Base-by-base conservation (phyloP, 2,329 filamentous ascomycete species). In the Stemphylium lycopersici region DNA sequence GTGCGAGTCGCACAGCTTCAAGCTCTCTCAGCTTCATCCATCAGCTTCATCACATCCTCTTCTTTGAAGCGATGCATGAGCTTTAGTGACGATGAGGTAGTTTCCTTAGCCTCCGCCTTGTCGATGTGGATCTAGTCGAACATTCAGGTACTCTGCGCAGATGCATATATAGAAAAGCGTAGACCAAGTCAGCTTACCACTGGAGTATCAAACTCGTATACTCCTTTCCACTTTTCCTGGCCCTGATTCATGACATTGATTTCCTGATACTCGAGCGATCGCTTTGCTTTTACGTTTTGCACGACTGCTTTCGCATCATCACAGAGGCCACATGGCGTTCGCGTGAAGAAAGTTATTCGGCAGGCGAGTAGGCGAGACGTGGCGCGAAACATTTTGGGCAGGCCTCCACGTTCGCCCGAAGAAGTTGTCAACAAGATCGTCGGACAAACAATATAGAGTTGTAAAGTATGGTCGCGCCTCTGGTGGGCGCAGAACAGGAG, bases 141-240 rank as follows among this genome's bases (percentile, higher is more conserved):
- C 59, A 60, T 43, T 70, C 40, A 70, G 63, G 61, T 66, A 63
- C 61, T 65, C 56, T 37, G 48, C 34, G 18, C 40, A 41, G 7
- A 34, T n/a, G 31, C 24, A 22, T 22, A 37, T 37, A 50, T 42
- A 48, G 36, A 34, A n/a, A 22, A 36, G n/a, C n/a, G 29, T n/a
- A 20, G 33, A 22, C 24, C 16, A 22, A 29, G 26, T 41, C 37
- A 15, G 56, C 77, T 67, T 78, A 93, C 90, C 68, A 93, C 90
- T 0, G 90, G 90, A 6, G 90, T 90, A 63, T 93, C 90, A 71
- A 92, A 90, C 53, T 92, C 90, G 70, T 93, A 93, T 1, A 91
- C 68, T 43, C 87, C 81, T 66, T 84, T 86, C 90, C 90, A 93
- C 20, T 79, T 77, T 58, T 85, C 83, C 13, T 82, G 81, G 22